Conservation (phyloP, 371 early-diverging fungal species). For the Mortierella sp. region DNA sequence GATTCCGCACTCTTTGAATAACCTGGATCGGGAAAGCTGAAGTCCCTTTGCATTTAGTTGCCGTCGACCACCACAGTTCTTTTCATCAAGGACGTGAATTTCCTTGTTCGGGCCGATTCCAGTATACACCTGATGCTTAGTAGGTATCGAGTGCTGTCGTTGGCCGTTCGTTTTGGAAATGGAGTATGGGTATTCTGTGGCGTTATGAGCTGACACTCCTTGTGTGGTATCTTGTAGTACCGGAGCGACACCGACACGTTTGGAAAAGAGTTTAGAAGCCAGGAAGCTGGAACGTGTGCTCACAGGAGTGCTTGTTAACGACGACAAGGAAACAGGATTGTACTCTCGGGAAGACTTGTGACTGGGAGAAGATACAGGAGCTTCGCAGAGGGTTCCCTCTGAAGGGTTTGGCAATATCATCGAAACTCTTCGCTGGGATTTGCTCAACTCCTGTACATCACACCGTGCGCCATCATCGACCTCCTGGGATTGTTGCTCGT, state of each 20-base stretch:
- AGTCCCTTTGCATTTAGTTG: neutral
- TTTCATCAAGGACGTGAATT: neutral
- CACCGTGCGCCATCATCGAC: neutral
- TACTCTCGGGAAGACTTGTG: constrained; percentile 18
- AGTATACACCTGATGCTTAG: neutral
- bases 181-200: neutral
- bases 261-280: constrained; percentile 4
- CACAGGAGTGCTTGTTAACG: constrained; percentile 1
- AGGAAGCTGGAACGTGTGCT: constrained; percentile 5
- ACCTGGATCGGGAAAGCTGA: neutral
- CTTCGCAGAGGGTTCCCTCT: neutral
- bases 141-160: neutral
- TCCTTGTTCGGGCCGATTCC: neutral
- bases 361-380: neutral
- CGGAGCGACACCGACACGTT: constrained; percentile 3
- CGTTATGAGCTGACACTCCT: neutral
- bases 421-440: neutral
- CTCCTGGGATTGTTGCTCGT: neutral
- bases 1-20: neutral
- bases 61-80: neutral
- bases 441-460: neutral
- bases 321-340: neutral
- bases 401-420: neutral
- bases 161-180: neutral
- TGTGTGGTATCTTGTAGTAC: neutral